Conservation (phyloP, 805 yeast genomes). For the Ogataea haglerorum region DNA sequence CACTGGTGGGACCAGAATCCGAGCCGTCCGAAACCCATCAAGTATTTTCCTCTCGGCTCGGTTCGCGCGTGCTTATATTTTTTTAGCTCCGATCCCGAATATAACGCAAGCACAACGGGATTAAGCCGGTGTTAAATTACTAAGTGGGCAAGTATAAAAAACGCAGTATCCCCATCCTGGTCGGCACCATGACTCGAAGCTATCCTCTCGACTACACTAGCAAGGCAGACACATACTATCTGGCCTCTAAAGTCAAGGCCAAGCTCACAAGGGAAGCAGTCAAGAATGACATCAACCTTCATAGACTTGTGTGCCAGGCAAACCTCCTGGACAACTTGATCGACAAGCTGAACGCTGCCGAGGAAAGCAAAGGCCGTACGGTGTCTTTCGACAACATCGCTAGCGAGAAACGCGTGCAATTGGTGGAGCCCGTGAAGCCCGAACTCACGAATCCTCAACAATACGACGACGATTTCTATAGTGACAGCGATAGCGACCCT, state of each 20-base stretch:
- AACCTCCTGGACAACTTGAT: slow-evolving; percentile 64
- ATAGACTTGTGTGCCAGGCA: slow-evolving; percentile 65
- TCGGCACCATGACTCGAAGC: not conserved
- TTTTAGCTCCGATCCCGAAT: slow-evolving; percentile 7
- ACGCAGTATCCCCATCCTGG: not conserved
- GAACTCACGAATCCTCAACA: slow-evolving; percentile 1
- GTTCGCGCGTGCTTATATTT: not conserved
- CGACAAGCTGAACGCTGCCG: slow-evolving; percentile 41
- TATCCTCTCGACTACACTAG: slow-evolving; percentile 7
- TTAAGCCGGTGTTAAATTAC: not conserved
- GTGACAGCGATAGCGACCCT: slow-evolving; percentile 30
- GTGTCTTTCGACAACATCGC: slow-evolving; percentile 9
- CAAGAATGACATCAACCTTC: slow-evolving; percentile 52
- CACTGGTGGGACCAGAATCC: not conserved
- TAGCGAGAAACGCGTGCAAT: slow-evolving; percentile 21
- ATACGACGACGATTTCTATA: slow-evolving; percentile 15
- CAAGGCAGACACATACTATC: slow-evolving; percentile 49
- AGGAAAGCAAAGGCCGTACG: slow-evolving; percentile 5
- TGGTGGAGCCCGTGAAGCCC: slow-evolving; percentile 17
- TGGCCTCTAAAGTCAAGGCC: slow-evolving; percentile 62
- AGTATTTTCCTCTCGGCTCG: not conserved
- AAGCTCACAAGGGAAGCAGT: slow-evolving; percentile 63
- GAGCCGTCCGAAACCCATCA: not conserved
- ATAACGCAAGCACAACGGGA: slow-evolving; percentile 1
- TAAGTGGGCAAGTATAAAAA: slow-evolving; percentile 1